phyloP scores from a whole-genome alignment of 75 land plant genomes.

The Cupressus sempervirens region DNA sequence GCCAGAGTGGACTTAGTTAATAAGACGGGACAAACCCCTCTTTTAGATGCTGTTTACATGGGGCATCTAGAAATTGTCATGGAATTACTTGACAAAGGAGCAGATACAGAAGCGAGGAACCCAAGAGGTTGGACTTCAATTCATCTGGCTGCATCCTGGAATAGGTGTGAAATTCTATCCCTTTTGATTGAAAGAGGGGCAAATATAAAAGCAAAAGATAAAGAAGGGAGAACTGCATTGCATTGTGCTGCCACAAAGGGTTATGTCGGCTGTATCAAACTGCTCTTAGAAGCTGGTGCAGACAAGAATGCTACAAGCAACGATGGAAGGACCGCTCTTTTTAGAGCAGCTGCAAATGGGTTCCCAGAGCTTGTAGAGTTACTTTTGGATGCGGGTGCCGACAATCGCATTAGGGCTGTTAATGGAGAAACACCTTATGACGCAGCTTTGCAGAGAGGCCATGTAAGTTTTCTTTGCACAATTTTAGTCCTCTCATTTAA shows the following conservation, averaged over 20 bases:
- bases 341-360: slow-evolving; percentile 61
- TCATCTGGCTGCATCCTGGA: slow-evolving; percentile 15
- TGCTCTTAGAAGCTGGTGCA: slow-evolving; percentile 49
- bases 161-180: slow-evolving; percentile 13
- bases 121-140: slow-evolving; percentile 7
- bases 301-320: slow-evolving; percentile 39
- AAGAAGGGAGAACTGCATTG: slow-evolving; percentile 47
- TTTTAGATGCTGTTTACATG: slow-evolving; percentile 37
- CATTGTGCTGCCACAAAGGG: slow-evolving; percentile 39
- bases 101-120: slow-evolving; percentile 17
- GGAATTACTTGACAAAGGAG: slow-evolving; percentile 14
- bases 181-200: slow-evolving; percentile 20
- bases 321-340: slow-evolving; percentile 57
- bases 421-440: slow-evolving; percentile 42
- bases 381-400: slow-evolving; percentile 46
- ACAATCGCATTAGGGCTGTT: slow-evolving; percentile 15
- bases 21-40: slow-evolving; percentile 22
- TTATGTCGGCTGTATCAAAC: slow-evolving; percentile 16
- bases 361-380: slow-evolving; percentile 38
- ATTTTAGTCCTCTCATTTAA: slow-evolving; percentile 1
- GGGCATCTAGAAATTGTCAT: slow-evolving; percentile 20
- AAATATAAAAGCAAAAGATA: slow-evolving; percentile 30
- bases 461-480: slow-evolving; percentile 25
- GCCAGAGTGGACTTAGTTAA: slow-evolving; percentile 17
- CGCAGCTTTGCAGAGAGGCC: slow-evolving; percentile 47